phyloP scores from a whole-genome alignment of 2,329 filamentous ascomycete genomes.

The Akanthomyces dipterigenus region DNA sequence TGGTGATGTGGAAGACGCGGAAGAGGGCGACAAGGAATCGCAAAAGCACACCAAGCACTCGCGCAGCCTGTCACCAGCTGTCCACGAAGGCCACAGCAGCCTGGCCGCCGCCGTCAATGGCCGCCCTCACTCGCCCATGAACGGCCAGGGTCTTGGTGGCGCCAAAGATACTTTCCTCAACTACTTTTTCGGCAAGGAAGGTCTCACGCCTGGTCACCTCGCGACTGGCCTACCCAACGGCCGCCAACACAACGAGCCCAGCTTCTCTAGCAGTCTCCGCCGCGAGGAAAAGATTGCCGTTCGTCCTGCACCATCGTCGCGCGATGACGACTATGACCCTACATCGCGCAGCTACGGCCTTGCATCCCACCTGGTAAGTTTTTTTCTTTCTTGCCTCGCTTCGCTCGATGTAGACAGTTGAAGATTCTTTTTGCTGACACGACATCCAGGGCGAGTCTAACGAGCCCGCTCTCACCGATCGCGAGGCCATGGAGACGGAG shows the following conservation, averaged over 20 bases:
- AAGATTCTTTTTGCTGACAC: constrained; percentile 17
- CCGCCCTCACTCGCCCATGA: constrained; percentile 57
- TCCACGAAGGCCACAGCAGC: constrained; percentile 56
- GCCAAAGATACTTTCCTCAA: constrained; percentile 90
- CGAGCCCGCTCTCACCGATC: constrained; percentile 86
- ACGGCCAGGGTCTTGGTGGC: constrained; percentile 48
- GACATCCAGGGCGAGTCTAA: constrained; percentile 46
- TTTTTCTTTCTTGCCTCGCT: constrained; percentile 11
- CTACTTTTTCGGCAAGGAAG: constrained; percentile 98
- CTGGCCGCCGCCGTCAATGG: constrained; percentile 64
- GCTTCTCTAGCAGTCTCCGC: constrained; percentile 76
- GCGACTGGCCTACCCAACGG: constrained; percentile 21
- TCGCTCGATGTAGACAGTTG: neutral
- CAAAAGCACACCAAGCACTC: constrained; percentile 35
- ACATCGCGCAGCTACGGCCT: constrained; percentile 31
- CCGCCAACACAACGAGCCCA: constrained; percentile 73
- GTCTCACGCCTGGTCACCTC: constrained; percentile 40
- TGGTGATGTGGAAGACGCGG: constrained; percentile 62
- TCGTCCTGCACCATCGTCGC: constrained; percentile 37
- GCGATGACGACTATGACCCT: constrained; percentile 38
- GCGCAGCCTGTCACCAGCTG: constrained; percentile 78
- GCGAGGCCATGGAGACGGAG: constrained; percentile 95
- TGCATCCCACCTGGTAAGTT: constrained; percentile 54
- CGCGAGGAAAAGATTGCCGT: constrained; percentile 55
- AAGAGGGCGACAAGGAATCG: constrained; percentile 53